Conservation (phyloP, 352 stramenopile species). For the Phytopythium montanum region DNA sequence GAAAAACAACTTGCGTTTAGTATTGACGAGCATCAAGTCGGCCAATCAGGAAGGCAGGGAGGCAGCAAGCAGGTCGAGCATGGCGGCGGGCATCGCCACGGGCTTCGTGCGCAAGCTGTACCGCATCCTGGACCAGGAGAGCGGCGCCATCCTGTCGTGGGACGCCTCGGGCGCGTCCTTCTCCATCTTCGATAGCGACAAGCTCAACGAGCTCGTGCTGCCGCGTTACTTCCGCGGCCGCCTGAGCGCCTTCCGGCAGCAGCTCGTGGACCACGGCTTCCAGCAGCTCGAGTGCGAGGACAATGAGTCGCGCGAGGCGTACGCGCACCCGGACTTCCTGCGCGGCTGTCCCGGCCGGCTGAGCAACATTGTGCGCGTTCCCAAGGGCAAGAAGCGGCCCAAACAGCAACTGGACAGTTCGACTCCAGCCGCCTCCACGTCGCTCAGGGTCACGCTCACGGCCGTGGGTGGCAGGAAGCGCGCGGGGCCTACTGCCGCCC, state of each 20-base stretch:
- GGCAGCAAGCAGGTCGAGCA: not conserved
- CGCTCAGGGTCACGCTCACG: constrained; percentile 52
- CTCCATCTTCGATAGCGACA: constrained; percentile 57
- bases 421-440: constrained; percentile 7
- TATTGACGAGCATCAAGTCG: not conserved
- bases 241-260: constrained; percentile 69
- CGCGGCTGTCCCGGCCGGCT: constrained; percentile 43
- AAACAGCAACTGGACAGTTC: not conserved
- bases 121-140: constrained; percentile 75
- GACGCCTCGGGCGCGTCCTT: constrained; percentile 52
- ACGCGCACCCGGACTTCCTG: constrained; percentile 52
- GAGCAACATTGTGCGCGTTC: constrained; percentile 50
- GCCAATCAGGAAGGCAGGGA: too few relatives aligned
- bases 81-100: constrained; percentile 56
- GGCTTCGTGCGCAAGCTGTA: constrained; percentile 84
- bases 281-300: constrained; percentile 57
- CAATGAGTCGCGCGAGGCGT: constrained; percentile 45
- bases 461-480: constrained; percentile 5
- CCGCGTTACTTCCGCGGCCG: constrained; percentile 67
- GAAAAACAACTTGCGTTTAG: too few relatives aligned
- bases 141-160: constrained; percentile 54
- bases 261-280: constrained; percentile 75
- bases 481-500: not conserved
- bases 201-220: constrained; percentile 54
- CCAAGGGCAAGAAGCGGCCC: constrained; percentile 30